Evolutionary conservation across 176 grass and related monocot genomes (phyloP), one percentile per base, ranked within the genome.

Genomic region (Carex parvula): DNA sequence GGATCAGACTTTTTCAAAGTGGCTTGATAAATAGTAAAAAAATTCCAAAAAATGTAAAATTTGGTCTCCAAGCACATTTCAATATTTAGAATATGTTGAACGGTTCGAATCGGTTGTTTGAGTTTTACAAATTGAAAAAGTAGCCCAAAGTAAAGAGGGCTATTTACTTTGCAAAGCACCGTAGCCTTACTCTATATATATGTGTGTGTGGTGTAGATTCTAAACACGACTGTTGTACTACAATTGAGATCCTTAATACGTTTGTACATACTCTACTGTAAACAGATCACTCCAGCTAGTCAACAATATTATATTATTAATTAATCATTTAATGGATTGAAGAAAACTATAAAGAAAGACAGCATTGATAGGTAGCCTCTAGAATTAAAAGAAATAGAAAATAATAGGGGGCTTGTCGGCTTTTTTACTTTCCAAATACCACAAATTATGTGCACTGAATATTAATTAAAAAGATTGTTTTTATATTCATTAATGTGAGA

Each of bases 361-460:
- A 20, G 2, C 17, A 72, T 42, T 71, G 48, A 46, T 72, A 72
- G 41, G 16, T 11, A 21, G 16, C 17, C 17, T 46, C 15, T 12
- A 73, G 5, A 72, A 24, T 46, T 48, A 50, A 70, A 70, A n/a
- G 32, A 39, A 69, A 37, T 69, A 69, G 3, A 64, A 64, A 41
- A 68, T n/a, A 13, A 70, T 24, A 22, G 6, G 9, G 42, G 70
- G 4, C 70, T 73, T 18, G n/a, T 73, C 1, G 69, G 69, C 69
- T 18, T 17, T 48, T 73, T 73, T 42, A 73, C 42, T 73, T 72
- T 22, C 69, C 16, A 41, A 69, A 16, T 24, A 14, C 65, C 15
- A 46, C 48, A 16, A 22, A 72, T 48, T 73, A 73, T 52, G 70
- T 73, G 13, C 70, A 50, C n/a, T 73, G 68, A 71, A 71, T 71